phyloP scores from a whole-genome alignment of 345 rosid species.

The Lumnitzera littorea region DNA sequence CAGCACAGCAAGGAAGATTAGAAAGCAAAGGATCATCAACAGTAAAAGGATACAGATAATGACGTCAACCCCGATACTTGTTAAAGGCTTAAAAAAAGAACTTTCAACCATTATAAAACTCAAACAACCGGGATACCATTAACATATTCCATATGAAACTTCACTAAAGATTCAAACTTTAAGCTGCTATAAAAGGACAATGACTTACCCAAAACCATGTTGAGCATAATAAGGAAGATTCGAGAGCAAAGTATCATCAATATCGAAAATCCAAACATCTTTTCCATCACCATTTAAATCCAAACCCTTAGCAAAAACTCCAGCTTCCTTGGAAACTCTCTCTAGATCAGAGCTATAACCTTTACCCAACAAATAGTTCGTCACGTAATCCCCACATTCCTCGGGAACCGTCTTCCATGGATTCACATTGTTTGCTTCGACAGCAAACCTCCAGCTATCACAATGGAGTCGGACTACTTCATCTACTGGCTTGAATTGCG shows the following conservation, averaged over 20 bases:
- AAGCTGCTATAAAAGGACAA: too few species aligned
- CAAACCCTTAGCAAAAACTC: constrained; percentile 42
- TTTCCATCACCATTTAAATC: constrained; percentile 54
- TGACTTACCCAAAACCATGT: constrained; percentile 63
- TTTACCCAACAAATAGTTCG: constrained; percentile 52
- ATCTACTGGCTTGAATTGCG: constrained; percentile 24
- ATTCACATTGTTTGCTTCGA: constrained; percentile 65
- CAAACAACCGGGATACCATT: neutral
- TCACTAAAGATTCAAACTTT: neutral
- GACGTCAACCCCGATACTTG: too few species aligned
- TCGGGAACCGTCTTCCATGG: constrained; percentile 80
- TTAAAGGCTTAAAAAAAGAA: too few species aligned
- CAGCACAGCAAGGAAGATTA: too few species aligned
- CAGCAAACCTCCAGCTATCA: constrained; percentile 88
- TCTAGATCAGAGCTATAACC: constrained; percentile 56
- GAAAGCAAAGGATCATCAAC: too few species aligned
- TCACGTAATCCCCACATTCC: constrained; percentile 67
- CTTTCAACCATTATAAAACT: too few species aligned
- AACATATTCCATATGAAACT: neutral
- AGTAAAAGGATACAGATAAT: too few species aligned
- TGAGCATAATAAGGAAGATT: constrained; percentile 79
- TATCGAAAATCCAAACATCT: constrained; percentile 83
- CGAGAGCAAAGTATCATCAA: constrained; percentile 88
- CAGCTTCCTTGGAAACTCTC: constrained; percentile 60
- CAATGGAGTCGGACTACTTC: constrained; percentile 51